These are phyloP conservation scores for Malassezia nana DNA, from an alignment of 1,284 basidiomycete genomes.

Conservation along the genomic window DNA sequence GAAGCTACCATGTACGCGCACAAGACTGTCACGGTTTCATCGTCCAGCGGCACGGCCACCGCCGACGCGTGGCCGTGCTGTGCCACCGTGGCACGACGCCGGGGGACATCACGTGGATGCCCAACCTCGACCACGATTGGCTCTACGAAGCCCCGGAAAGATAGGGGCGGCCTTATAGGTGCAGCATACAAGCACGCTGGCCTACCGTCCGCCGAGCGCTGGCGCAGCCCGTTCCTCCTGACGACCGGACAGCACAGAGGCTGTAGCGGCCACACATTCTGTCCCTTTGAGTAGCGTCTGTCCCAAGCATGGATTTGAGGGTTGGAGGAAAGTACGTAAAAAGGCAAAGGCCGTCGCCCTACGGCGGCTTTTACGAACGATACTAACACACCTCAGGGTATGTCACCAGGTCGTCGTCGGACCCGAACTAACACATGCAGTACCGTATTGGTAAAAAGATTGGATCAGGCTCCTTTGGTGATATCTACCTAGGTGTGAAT, in stretches of 20 bases:
- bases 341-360: background rate
- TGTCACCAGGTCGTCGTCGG: background rate
- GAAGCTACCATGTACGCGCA: background rate
- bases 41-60: background rate
- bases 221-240: constrained; percentile 6
- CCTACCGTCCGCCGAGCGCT: background rate
- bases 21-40: background rate
- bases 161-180: background rate
- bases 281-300: background rate
- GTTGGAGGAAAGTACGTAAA: constrained; percentile 20
- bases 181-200: background rate
- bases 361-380: background rate
- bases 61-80: background rate
- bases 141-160: background rate
- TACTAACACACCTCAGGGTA: constrained; percentile 16
- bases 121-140: background rate
- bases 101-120: background rate
- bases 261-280: background rate
- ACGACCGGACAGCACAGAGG: background rate
- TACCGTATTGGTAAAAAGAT: constrained; percentile 97
- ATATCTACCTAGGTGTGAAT: constrained; percentile 99
- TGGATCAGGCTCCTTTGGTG: constrained; percentile 97
- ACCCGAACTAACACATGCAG: constrained; percentile 18
- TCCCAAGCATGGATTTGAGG: constrained; percentile 14
- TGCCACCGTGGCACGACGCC: constrained; percentile 4